Percentiles rank a stretch among this genome's conserved stretches.
These are phyloP conservation scores for Verticillium nubilum DNA, from an alignment of 2,329 filamentous ascomycete genomes.

Conservation along the genomic window DNA sequence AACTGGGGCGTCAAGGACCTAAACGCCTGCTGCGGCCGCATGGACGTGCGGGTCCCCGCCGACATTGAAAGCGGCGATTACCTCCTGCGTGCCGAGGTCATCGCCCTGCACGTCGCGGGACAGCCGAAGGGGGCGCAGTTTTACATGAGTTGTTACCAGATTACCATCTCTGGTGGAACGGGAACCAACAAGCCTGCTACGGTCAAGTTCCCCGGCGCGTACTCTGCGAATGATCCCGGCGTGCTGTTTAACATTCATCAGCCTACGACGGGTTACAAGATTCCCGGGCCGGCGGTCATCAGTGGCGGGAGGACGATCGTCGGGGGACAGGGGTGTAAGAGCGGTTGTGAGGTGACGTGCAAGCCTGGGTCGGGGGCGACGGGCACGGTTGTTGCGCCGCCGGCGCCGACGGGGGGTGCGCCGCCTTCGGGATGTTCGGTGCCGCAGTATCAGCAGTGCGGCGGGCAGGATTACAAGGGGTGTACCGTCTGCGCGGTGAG, in stretches of 20 bases:
- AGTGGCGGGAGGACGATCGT: constrained; percentile 32
- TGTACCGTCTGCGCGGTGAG: constrained; percentile 29
- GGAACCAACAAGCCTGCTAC: constrained; percentile 21
- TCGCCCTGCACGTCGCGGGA: constrained; percentile 40
- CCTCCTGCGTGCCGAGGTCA: constrained; percentile 41
- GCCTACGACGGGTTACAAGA: constrained; percentile 30
- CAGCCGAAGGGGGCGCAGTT: constrained; percentile 26
- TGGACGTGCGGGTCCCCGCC: constrained; percentile 30
- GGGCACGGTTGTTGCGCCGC: constrained; percentile 17
- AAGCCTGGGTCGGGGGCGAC: constrained; percentile 23
- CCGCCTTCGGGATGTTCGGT: constrained; percentile 23
- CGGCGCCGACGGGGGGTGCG: background rate
- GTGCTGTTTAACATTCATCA: constrained; percentile 43
- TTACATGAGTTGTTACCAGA: constrained; percentile 34
- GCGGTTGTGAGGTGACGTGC: constrained; percentile 33
- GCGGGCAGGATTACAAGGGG: constrained; percentile 32
- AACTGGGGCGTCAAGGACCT: constrained; percentile 39
- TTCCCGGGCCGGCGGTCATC: constrained; percentile 37
- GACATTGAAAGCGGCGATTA: constrained; percentile 30
- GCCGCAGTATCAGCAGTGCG: constrained; percentile 30
- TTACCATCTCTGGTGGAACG: constrained; percentile 19
- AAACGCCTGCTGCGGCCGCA: constrained; percentile 32
- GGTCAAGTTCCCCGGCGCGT: constrained; percentile 36
- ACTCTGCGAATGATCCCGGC: constrained; percentile 36
- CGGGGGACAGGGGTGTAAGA: constrained; percentile 31